These are phyloP conservation scores for Urochloa ruziziensis DNA, from an alignment of 176 grass and related monocot genomes.

Conservation along the genomic window DNA sequence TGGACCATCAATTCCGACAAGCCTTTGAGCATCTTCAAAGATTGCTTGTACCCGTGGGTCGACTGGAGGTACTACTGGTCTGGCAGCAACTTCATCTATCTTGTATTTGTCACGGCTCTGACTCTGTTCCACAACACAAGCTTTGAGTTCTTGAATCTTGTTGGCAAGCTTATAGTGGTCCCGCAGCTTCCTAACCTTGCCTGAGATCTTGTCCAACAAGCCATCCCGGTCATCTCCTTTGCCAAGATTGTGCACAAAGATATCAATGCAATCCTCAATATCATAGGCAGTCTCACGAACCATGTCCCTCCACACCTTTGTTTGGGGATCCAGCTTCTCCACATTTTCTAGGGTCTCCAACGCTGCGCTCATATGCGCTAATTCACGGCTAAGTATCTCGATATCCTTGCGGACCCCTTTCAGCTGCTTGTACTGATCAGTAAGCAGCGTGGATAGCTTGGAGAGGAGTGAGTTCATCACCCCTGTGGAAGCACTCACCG, in stretches of 20 bases:
- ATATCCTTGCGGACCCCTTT: background rate
- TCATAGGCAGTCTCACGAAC: constrained; percentile 20
- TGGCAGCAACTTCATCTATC: no score
- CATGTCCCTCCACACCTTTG: constrained; percentile 2
- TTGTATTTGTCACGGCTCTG: background rate
- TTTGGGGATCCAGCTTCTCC: background rate
- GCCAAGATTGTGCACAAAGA: background rate
- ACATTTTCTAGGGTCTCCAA: background rate
- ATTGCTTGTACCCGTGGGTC: background rate
- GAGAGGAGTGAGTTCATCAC: background rate
- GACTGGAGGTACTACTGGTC: background rate
- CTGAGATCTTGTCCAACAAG: background rate
- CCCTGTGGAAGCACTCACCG: background rate
- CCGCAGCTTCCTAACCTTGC: no score
- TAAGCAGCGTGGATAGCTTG: background rate
- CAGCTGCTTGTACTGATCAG: background rate
- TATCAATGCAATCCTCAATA: constrained; percentile 3
- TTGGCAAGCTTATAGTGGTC: no score
- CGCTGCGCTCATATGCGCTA: background rate
- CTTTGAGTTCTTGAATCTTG: background rate
- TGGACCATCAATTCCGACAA: background rate
- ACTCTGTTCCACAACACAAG: background rate
- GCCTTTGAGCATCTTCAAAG: background rate
- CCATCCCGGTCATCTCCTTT: background rate
- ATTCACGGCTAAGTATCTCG: no score